phyloP scores from a whole-genome alignment of 805 yeast species.

The Cyberlindnera saturnus region DNA sequence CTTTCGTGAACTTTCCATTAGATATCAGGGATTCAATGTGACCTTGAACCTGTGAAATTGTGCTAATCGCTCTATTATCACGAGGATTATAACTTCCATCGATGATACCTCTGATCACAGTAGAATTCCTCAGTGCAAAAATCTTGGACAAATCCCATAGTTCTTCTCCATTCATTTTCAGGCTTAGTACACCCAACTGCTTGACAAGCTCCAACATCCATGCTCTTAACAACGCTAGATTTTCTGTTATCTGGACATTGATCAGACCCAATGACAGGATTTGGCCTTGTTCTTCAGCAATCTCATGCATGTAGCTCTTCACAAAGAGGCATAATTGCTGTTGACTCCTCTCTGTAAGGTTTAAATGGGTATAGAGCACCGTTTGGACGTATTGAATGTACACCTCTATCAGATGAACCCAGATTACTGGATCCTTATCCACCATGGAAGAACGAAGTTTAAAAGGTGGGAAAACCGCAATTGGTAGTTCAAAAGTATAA shows the following conservation, averaged over 20 bases:
- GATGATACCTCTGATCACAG: constrained; percentile 44
- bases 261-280: constrained; percentile 66
- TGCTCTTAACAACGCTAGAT: constrained; percentile 40
- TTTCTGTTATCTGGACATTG: constrained; percentile 58
- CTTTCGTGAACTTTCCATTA: constrained; percentile 18
- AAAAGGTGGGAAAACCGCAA: constrained; percentile 72
- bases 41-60: constrained; percentile 42
- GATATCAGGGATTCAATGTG: constrained; percentile 40
- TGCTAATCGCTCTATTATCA: constrained; percentile 26
- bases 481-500: constrained; percentile 38
- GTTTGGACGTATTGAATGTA: constrained; percentile 48
- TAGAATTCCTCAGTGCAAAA: constrained; percentile 40
- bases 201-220: constrained; percentile 43
- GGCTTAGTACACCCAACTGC: constrained; percentile 45
- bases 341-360: constrained; percentile 45
- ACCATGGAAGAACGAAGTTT: constrained; percentile 67
- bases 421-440: constrained; percentile 79
- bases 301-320: constrained; percentile 52
- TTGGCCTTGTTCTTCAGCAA: constrained; percentile 52
- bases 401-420: constrained; percentile 66
- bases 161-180: constrained; percentile 53
- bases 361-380: constrained; percentile 28
- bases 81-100: constrained; percentile 39
- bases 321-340: constrained; percentile 55
- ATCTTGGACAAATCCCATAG: constrained; percentile 60